phyloP scores from a whole-genome alignment of 805 yeast species.

The Saturnispora hagleri region DNA sequence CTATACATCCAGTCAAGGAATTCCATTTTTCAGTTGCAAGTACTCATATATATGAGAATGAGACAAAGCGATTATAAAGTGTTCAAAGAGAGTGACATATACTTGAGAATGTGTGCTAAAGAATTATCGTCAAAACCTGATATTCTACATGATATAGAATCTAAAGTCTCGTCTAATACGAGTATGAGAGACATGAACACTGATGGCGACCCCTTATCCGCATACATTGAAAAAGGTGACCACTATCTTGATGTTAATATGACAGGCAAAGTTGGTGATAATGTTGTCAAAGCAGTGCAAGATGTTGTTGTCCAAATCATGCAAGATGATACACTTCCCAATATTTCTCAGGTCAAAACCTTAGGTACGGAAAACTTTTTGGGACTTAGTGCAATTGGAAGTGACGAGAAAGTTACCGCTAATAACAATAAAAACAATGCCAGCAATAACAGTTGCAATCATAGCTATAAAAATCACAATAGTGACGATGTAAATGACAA shows the following conservation, averaged over 20 bases:
- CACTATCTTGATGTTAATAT: slow-evolving; percentile 27
- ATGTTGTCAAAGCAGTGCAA: slow-evolving; percentile 52
- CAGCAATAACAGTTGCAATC: not conserved
- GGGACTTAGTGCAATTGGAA: not conserved
- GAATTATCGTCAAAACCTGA: slow-evolving; percentile 14
- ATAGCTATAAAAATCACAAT: not conserved
- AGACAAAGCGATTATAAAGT: slow-evolving; percentile 43
- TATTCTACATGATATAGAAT: not conserved
- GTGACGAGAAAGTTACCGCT: not conserved
- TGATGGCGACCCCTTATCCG: slow-evolving; percentile 26
- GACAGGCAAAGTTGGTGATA: slow-evolving; percentile 31
- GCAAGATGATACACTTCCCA: slow-evolving; percentile 23
- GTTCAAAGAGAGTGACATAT: slow-evolving; percentile 52
- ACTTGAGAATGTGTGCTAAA: slow-evolving; percentile 43
- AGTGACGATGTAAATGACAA: not conserved
- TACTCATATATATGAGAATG: slow-evolving; percentile 41
- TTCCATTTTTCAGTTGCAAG: slow-evolving; percentile 51
- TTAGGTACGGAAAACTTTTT: not conserved
- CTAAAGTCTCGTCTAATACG: not conserved
- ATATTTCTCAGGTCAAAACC: not conserved
- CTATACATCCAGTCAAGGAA: slow-evolving; percentile 39
- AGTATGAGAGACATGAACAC: not conserved
- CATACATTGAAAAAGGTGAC: slow-evolving; percentile 22
- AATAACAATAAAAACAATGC: not conserved
- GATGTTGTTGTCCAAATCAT: slow-evolving; percentile 57